Percentiles rank a stretch among this genome's conserved stretches.
Evolutionary conservation across 805 yeast genomes (phyloP).

Genomic region (Cyberlindnera lachancei): DNA sequence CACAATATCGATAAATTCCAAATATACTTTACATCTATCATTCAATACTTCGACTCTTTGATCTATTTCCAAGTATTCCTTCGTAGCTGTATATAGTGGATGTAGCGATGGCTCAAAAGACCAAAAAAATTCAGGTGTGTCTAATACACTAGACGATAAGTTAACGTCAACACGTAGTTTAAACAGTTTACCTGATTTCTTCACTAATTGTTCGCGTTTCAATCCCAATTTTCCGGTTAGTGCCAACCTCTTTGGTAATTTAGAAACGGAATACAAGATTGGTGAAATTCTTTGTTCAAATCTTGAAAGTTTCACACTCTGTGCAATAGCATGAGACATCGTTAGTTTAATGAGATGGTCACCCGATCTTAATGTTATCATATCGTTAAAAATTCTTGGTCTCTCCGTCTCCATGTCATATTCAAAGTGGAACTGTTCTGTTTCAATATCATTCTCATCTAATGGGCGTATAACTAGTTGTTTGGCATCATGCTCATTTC

Average conservation of each 20-base stretch:
- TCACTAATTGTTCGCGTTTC: constrained; percentile 74
- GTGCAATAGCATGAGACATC: constrained; percentile 95
- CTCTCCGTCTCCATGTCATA: constrained; percentile 50
- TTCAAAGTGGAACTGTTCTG: constrained; percentile 57
- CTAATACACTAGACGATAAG: constrained; percentile 80
- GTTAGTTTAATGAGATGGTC: constrained; percentile 90
- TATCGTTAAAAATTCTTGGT: constrained; percentile 83
- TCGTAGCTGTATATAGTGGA: constrained; percentile 80
- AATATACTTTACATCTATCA: constrained; percentile 87
- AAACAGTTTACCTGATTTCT: constrained; percentile 85
- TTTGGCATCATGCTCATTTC: constrained; percentile 35
- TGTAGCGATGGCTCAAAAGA: constrained; percentile 90
- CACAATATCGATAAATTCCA: constrained; percentile 88
- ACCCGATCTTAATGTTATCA: constrained; percentile 83
- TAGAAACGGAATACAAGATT: constrained; percentile 76
- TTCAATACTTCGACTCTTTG: constrained; percentile 90
- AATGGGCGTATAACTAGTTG: constrained; percentile 63
- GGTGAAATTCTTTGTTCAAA: constrained; percentile 90
- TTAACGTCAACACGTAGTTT: constrained; percentile 91
- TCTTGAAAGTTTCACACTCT: constrained; percentile 82
- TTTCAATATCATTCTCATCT: constrained; percentile 85
- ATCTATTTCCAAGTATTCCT: constrained; percentile 92
- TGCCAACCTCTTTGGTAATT: constrained; percentile 83
- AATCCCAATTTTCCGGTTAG: constrained; percentile 83
- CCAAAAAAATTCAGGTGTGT: constrained; percentile 97